A percentile compares a stretch with the other conserved stretches of the same genome.
These are phyloP conservation scores for Phyllosticta citribraziliensis DNA, from an alignment of 2,329 filamentous ascomycete genomes.

Conservation along the genomic window DNA sequence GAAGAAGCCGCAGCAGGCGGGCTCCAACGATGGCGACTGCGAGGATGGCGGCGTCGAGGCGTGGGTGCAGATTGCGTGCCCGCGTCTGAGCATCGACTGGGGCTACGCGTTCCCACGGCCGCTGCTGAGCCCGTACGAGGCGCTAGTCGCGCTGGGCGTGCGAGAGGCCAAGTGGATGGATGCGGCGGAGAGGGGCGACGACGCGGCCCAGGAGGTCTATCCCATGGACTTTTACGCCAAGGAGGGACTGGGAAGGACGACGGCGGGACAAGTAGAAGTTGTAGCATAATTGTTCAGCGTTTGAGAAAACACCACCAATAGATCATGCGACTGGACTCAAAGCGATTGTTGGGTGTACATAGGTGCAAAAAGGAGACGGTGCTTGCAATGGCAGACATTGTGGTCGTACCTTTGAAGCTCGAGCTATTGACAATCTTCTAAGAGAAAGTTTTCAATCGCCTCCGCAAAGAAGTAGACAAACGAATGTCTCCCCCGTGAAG, in stretches of 20 bases:
- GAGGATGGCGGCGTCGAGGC: slow-evolving; percentile 65
- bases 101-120: slow-evolving; percentile 90
- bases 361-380: not conserved
- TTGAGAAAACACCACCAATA: not conserved
- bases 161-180: slow-evolving; percentile 60
- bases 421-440: too few species aligned
- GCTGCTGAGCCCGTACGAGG: slow-evolving; percentile 88
- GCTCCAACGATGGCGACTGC: slow-evolving; percentile 28
- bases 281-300: not conserved
- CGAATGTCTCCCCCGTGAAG: not conserved
- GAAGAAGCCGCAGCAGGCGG: slow-evolving; percentile 25
- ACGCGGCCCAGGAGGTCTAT: slow-evolving; percentile 54
- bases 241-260: slow-evolving; percentile 79
- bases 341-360: not conserved
- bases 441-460: not conserved
- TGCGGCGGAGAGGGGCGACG: slow-evolving; percentile 18
- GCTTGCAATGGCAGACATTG: too few species aligned
- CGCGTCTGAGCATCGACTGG: slow-evolving; percentile 96
- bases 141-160: slow-evolving; percentile 75
- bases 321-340: not conserved
- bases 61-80: slow-evolving; percentile 97
- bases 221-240: slow-evolving; percentile 98
- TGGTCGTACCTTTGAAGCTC: not conserved
- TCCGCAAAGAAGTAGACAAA: not conserved
- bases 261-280: not conserved